Conservation (phyloP, 495 filamentous ascomycete genomes). For the Chaetomidium leptoderma region DNA sequence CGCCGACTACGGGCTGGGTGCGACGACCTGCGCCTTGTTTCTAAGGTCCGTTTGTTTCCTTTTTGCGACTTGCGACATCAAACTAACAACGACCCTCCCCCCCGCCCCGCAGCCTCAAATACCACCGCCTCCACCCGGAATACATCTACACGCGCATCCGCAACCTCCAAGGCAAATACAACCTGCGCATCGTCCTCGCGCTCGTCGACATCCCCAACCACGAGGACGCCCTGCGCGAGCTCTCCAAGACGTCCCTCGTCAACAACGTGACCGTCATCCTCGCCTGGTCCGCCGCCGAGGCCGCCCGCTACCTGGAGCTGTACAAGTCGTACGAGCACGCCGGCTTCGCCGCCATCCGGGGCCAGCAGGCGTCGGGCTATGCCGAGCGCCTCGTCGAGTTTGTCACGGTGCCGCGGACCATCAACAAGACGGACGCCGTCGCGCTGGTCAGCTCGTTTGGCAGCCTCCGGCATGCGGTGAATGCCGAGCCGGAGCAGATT, state of each 20-base stretch:
- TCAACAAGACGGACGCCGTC: conserved; percentile 93
- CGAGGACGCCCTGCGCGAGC: conserved; percentile 79
- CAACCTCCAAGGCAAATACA: conserved; percentile 72
- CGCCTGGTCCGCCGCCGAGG: conserved; percentile 91
- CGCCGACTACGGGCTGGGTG: conserved; percentile 85
- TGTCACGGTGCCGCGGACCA: conserved; percentile 77
- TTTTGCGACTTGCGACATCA: too few relatives aligned
- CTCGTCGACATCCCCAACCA: conserved; percentile 84
- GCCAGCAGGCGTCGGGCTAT: conserved; percentile 76
- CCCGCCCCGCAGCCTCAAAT: conserved; percentile 65
- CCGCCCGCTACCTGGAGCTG: conserved; percentile 84
- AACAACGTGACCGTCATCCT: conserved; percentile 89
- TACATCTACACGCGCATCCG: conserved; percentile 94
- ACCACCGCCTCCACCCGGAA: conserved; percentile 94
- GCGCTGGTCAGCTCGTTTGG: conserved; percentile 85
- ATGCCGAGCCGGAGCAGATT: conserved; percentile 81
- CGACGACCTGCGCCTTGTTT: conserved; percentile 87
- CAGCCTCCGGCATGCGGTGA: conserved; percentile 76
- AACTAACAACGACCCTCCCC: too few relatives aligned
- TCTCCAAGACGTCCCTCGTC: conserved; percentile 77
- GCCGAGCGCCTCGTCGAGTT: conserved; percentile 90
- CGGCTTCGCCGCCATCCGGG: conserved; percentile 71
- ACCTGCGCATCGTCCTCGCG: conserved; percentile 74
- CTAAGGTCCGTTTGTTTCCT: conserved; percentile 40
- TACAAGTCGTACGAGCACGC: conserved; percentile 92